Base-by-base conservation (phyloP, 2,329 filamentous ascomycete genomes). In the Dothiorella sarmentorum region DNA sequence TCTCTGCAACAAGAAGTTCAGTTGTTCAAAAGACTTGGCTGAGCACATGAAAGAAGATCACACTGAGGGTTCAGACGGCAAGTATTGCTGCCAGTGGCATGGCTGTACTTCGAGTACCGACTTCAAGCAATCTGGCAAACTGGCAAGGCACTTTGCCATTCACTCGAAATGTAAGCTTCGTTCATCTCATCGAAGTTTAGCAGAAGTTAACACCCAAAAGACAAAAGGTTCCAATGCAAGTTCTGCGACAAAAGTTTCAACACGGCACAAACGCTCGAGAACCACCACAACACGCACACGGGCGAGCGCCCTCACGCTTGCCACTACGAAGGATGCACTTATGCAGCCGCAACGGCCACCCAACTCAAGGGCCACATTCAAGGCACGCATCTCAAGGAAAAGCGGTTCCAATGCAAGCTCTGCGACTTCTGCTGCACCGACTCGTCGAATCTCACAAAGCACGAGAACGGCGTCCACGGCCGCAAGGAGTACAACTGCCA, bases 201-300 rank as follows among this genome's bases (percentile, higher is more conserved):
- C n/a, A 24, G 18, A 5, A 18, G 2, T n/a, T 61, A 26, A 61
- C 51, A n/a, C 7, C n/a, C 15, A 17, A 20, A 29, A 63, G 60
- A 74, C 60, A 67, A 70, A 3, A 71, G 71, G 2, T 73, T 72
- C 47, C 67, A 68, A 13, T 74, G 72, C 60, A 69, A 66, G 31
- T 73, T 65, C 3, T 74, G 72, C 62, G 66, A 65, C 60, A 73
- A 73, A 62, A 73, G 68, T 0, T 74, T 73, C 56, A 71, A 69
- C 4, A 74, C 71, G 3, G 73, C 72, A 42, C 72, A 74, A 63
- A 71, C 71, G n/a, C 70, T 73, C 52, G 70, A 73, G 38, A 74
- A 74, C 38, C 72, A 74, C 43, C 68, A 72, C 59, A 66, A 71
- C 7, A 73, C 71, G 2, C 72, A 74, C 47, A 72, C 70, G 0